phyloP scores from a whole-genome alignment of 2,329 filamentous ascomycete species.

The Diplodia mutila region DNA sequence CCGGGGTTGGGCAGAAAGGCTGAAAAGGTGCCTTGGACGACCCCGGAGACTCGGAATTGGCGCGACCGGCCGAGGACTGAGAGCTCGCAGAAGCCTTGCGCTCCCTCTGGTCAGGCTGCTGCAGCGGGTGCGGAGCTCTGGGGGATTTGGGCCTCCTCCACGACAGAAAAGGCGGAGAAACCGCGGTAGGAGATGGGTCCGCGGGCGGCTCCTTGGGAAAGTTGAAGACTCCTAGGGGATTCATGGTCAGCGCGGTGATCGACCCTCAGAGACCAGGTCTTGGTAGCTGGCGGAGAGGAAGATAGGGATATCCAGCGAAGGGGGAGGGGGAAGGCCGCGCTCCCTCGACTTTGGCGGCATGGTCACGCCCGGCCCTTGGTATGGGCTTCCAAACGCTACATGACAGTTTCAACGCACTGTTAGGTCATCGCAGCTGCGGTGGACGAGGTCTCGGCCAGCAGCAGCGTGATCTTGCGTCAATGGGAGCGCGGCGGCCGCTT shows the following conservation, averaged over 20 bases:
- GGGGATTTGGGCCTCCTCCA: constrained; percentile 40
- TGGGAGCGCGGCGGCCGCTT: constrained; percentile 8
- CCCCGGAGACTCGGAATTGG: neutral
- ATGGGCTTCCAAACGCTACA: constrained; percentile 27
- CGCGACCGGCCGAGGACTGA: constrained; percentile 23
- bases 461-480: constrained; percentile 25
- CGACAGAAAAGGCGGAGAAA: constrained; percentile 32
- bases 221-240: constrained; percentile 44
- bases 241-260: constrained; percentile 41
- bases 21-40: neutral
- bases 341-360: constrained; percentile 8
- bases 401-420: constrained; percentile 35
- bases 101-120: constrained; percentile 32
- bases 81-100: constrained; percentile 35
- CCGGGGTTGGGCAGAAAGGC: constrained; percentile 30
- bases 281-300: constrained; percentile 12
- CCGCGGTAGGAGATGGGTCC: constrained; percentile 4
- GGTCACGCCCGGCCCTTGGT: constrained; percentile 27
- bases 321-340: constrained; percentile 4
- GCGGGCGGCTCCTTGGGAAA: constrained; percentile 33
- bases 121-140: constrained; percentile 36
- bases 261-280: constrained; percentile 12
- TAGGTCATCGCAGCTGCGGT: constrained; percentile 35
- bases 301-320: constrained; percentile 25
- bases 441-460: constrained; percentile 39